These are phyloP conservation scores for Tylopilus felleus DNA, from an alignment of 768 basidiomycete genomes.

Conservation along the genomic window DNA sequence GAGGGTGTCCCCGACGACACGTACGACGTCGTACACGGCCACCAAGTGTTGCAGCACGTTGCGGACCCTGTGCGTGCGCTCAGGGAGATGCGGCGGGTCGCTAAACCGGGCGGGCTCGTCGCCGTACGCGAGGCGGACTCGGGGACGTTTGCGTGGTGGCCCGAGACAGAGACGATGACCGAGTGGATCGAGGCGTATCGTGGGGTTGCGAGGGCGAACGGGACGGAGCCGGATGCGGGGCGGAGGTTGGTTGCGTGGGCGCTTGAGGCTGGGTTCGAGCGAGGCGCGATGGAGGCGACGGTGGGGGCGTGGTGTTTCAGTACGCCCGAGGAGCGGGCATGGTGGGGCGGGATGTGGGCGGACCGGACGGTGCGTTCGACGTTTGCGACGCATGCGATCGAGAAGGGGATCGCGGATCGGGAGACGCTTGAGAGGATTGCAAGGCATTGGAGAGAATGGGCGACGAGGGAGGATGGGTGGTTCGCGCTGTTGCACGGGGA, in stretches of 20 bases:
- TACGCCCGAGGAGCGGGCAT: constrained; percentile 34
- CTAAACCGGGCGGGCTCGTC: constrained; percentile 44
- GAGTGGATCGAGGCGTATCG: constrained; percentile 22
- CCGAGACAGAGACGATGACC: constrained; percentile 31
- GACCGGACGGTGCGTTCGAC: constrained; percentile 34
- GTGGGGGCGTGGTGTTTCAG: constrained; percentile 38
- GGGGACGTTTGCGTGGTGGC: constrained; percentile 33
- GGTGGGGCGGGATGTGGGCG: constrained; percentile 40
- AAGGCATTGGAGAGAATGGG: constrained; percentile 31
- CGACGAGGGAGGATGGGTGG: constrained; percentile 33
- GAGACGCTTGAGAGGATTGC: constrained; percentile 24
- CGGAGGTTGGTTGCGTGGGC: constrained; percentile 38
- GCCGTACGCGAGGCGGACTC: constrained; percentile 44
- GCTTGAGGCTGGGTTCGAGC: constrained; percentile 34
- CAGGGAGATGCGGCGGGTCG: constrained; percentile 48
- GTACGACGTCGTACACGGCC: constrained; percentile 50
- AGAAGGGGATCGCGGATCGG: constrained; percentile 21
- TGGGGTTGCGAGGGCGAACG: constrained; percentile 27
- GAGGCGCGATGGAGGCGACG: constrained; percentile 25
- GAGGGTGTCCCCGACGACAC: constrained; percentile 34
- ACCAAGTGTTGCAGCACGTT: constrained; percentile 50
- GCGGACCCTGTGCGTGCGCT: constrained; percentile 38
- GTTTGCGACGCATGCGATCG: constrained; percentile 32
- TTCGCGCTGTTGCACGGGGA: constrained; percentile 34
- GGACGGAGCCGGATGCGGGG: constrained; percentile 40